Evolutionary conservation across 2,329 filamentous ascomycete genomes (phyloP).

Genomic region (Phyllosticta capitalensis): DNA sequence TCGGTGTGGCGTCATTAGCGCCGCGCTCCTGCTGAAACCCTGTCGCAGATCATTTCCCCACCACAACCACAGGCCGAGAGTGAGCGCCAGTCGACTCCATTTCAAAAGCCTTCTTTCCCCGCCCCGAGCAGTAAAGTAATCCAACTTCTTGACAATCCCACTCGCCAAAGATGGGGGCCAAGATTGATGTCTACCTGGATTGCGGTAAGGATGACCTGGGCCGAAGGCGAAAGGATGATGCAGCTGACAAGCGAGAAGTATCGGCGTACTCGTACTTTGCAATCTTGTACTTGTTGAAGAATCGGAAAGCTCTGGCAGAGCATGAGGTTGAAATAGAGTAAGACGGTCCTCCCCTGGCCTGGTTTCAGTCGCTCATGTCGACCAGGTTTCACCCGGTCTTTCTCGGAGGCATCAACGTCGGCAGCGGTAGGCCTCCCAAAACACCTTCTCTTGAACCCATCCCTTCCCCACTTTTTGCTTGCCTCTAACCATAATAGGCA

Average conservation of each 20-base stretch:
- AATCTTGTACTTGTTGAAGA: constrained; percentile 49
- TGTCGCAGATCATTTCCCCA: background rate
- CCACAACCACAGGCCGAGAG: background rate
- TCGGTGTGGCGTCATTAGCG: background rate
- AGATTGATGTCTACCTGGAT: constrained; percentile 59
- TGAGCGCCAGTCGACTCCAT: background rate
- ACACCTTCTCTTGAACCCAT: background rate
- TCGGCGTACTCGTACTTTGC: constrained; percentile 50
- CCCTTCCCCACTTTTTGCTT: background rate
- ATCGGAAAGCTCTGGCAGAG: constrained; percentile 44
- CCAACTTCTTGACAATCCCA: background rate
- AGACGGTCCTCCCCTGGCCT: constrained; percentile 18
- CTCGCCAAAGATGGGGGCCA: constrained; percentile 42
- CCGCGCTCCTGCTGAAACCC: background rate
- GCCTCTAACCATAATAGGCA: constrained; percentile 39
- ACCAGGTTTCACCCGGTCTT: constrained; percentile 61
- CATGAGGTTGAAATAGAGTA: constrained; percentile 59
- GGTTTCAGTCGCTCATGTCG: background rate
- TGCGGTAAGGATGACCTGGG: constrained; percentile 42
- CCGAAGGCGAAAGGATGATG: background rate
- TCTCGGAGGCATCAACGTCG: constrained; percentile 41
- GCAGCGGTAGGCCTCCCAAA: constrained; percentile 24
- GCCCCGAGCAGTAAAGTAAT: background rate
- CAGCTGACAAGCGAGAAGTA: constrained; percentile 36
- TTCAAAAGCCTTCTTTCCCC: background rate